Base-by-base conservation (phyloP, 139 green algal genomes). In the Picochlorum sp. region DNA sequence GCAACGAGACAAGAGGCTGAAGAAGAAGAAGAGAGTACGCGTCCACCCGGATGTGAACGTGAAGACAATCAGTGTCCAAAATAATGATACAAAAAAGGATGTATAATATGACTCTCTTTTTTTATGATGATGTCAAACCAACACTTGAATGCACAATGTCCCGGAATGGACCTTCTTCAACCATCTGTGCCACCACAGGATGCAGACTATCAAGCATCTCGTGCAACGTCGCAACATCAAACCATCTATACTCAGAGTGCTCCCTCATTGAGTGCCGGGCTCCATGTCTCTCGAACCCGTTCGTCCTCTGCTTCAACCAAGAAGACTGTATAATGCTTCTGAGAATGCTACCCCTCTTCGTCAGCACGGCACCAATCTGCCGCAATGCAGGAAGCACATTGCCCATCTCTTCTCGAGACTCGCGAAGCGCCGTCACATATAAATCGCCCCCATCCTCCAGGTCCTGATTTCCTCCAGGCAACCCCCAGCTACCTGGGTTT, bases 311-410 rank as follows among this genome's bases (percentile, higher is more conserved):
- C 59, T 6, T 52, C 44, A 8, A 68, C 70, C 13, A 90, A 30
- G 56, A 80, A 88, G 7, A 90, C 82, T 2, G 77, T 85, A 69
- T 83, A 92, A 55, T 83, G 81, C 77, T 92, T 92, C 69, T 92
- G 74, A 3, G 73, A 24, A 1, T 64, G 50, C 55, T 88, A 61
- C 86, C 86, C 0, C 84, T 80, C 65, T n/a, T 62, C 3, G 78
- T 85, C 11, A 73, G 26, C 23, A 59, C 20, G 7, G 13, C 13
- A 15, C 13, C 21, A 11, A 38, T 31, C 20, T 38, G 23, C 23
- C 21, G 8, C 4, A 47, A 62, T 30, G 18, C 76, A 52, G 14
- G 60, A 4, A 20, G n/a, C 56, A 81, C n/a, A 31, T 6, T 7
- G 1, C 78, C 78, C 65, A 85, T 68, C 26, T 85, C 78, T 58